These are phyloP conservation scores for Seiridium cupressi DNA, from an alignment of 2,329 filamentous ascomycete genomes.

Conservation along the genomic window DNA sequence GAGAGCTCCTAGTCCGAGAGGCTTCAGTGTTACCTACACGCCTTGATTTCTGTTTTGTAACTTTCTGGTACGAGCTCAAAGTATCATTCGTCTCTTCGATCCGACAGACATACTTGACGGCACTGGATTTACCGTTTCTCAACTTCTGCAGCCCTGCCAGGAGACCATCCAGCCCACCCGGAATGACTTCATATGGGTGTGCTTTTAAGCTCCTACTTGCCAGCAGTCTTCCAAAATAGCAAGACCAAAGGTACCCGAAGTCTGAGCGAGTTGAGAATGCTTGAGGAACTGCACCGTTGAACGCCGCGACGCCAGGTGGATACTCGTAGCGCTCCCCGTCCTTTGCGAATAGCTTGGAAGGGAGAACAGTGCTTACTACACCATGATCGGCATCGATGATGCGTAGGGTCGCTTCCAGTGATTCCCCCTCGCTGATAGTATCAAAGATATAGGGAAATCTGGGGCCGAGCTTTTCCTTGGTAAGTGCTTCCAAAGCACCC, in stretches of 20 bases:
- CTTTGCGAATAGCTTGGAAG: constrained; percentile 22
- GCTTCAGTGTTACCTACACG: background rate
- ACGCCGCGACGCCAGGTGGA: constrained; percentile 14
- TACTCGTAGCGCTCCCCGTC: constrained; percentile 21
- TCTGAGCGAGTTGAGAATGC: constrained; percentile 19
- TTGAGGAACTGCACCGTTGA: constrained; percentile 17
- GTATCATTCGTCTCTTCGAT: constrained; percentile 22
- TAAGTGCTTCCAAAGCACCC: constrained; percentile 32
- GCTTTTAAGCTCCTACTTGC: constrained; percentile 36
- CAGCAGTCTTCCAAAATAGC: constrained; percentile 32
- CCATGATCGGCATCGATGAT: constrained; percentile 38
- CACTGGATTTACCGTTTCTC: constrained; percentile 35
- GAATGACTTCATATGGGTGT: constrained; percentile 33
- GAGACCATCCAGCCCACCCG: constrained; percentile 31
- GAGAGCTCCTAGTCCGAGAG: background rate
- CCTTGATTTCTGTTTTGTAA: background rate
- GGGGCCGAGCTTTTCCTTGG: constrained; percentile 34
- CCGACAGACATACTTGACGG: constrained; percentile 41
- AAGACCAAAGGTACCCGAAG: constrained; percentile 30
- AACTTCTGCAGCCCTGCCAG: constrained; percentile 32
- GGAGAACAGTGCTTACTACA: constrained; percentile 36
- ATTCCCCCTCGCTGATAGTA: constrained; percentile 52
- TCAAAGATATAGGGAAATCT: constrained; percentile 54
- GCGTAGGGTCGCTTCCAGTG: constrained; percentile 38
- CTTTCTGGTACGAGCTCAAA: background rate